phyloP scores from a whole-genome alignment of 108 stramenopile genomes.

The Skeletonema marinoi region DNA sequence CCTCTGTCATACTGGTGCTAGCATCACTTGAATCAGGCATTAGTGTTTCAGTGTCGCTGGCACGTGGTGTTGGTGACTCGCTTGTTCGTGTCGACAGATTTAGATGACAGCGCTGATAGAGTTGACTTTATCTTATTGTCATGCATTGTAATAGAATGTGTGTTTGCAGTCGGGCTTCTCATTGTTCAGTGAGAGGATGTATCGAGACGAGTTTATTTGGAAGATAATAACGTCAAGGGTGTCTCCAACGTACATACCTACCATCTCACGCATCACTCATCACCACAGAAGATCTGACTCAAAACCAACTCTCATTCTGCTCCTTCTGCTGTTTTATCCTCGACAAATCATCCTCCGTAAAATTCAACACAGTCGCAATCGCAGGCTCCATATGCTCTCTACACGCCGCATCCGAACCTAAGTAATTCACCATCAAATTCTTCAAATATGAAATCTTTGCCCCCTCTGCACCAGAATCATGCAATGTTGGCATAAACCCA shows the following conservation, averaged over 20 bases:
- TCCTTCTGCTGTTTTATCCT: constrained; percentile 77
- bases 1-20: no score
- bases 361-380: constrained; percentile 86
- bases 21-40: no score
- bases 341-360: constrained; percentile 69
- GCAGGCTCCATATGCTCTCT: constrained; percentile 88
- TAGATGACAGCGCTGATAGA: background rate
- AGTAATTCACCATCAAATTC: constrained; percentile 89
- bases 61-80: background rate
- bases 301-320: constrained; percentile 73
- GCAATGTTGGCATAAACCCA: constrained; percentile 43
- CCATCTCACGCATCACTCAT: no score
- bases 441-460: constrained; percentile 79
- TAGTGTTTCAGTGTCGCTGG: no score
- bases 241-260: background rate
- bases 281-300: no score
- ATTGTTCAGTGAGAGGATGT: background rate
- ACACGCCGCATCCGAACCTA: constrained; percentile 68
- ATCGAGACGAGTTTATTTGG: background rate
- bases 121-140: background rate
- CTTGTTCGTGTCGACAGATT: background rate
- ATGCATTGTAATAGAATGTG: background rate
- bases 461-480: constrained; percentile 53
- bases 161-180: background rate
- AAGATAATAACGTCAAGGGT: background rate